These are phyloP conservation scores for Aspergillus nomiae DNA, from an alignment of 2,329 filamentous ascomycete genomes.

Conservation along the genomic window DNA sequence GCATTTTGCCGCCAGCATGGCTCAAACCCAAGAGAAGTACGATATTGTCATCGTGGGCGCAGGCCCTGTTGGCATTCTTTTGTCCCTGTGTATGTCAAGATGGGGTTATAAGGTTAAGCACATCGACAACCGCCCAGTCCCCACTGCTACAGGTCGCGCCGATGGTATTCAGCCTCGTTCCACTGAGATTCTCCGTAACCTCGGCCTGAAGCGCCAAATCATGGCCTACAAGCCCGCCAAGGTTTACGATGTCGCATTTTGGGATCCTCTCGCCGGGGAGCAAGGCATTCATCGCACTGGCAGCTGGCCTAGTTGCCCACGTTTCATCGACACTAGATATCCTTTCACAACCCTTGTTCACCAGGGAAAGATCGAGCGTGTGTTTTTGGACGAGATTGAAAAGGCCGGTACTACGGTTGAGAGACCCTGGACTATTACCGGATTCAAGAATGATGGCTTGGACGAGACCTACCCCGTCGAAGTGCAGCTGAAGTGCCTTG, in stretches of 20 bases:
- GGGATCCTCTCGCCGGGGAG: slow-evolving; percentile 57
- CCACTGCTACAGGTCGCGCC: slow-evolving; percentile 81
- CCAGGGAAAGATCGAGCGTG: slow-evolving; percentile 64
- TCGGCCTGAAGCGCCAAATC: slow-evolving; percentile 83
- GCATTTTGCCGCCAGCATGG: slow-evolving; percentile 26
- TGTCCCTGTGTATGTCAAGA: slow-evolving; percentile 83
- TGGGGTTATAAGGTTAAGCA: slow-evolving; percentile 97
- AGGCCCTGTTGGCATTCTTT: slow-evolving; percentile 82
- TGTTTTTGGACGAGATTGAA: slow-evolving; percentile 63
- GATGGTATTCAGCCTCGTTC: slow-evolving; percentile 92
- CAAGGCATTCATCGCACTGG: slow-evolving; percentile 63
- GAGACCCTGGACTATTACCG: slow-evolving; percentile 63
- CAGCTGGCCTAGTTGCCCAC: slow-evolving; percentile 84
- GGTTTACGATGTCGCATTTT: slow-evolving; percentile 73
- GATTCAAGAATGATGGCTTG: slow-evolving; percentile 61
- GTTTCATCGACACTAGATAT: slow-evolving; percentile 70
- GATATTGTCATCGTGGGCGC: slow-evolving; percentile 83
- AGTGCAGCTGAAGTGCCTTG: slow-evolving; percentile 74
- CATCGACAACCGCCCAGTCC: slow-evolving; percentile 85
- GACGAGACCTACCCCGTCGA: slow-evolving; percentile 76
- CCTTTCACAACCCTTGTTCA: slow-evolving; percentile 65
- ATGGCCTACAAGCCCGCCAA: slow-evolving; percentile 87
- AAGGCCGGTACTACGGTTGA: slow-evolving; percentile 60
- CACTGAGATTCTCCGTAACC: slow-evolving; percentile 81
- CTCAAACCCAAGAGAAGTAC: slow-evolving; percentile 48